phyloP scores from a whole-genome alignment of 768 basidiomycete species.

The Gelatoporia subvermispora region DNA sequence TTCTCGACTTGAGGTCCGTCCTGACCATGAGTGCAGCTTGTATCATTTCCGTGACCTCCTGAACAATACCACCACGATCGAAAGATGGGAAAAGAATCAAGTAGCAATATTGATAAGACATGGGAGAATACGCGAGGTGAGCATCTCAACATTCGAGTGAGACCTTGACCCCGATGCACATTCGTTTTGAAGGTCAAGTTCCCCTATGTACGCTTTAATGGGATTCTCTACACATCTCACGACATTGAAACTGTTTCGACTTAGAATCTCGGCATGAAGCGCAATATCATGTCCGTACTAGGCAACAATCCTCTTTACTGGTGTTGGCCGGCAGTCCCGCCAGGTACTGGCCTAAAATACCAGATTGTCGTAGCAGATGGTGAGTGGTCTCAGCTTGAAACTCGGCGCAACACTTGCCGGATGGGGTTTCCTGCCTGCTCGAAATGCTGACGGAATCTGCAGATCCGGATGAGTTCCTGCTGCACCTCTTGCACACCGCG shows the following conservation, averaged over 20 bases:
- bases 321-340: slow-evolving; percentile 71
- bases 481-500: too few relatives aligned
- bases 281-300: slow-evolving; percentile 74
- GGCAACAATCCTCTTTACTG: slow-evolving; percentile 73
- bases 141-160: not conserved
- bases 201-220: slow-evolving; percentile 69
- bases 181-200: slow-evolving; percentile 67
- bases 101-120: slow-evolving; percentile 77
- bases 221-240: not conserved
- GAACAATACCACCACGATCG: slow-evolving; percentile 91
- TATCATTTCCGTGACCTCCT: slow-evolving; percentile 81
- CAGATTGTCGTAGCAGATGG: slow-evolving; percentile 65
- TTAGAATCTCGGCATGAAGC: slow-evolving; percentile 73
- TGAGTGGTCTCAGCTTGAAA: slow-evolving; percentile 58
- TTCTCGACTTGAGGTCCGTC: too few relatives aligned
- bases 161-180: not conserved
- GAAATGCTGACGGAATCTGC: too few relatives aligned
- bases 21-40: slow-evolving; percentile 53
- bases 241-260: not conserved
- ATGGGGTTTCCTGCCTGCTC: too few relatives aligned
- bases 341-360: slow-evolving; percentile 75
- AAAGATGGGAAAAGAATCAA: slow-evolving; percentile 97
- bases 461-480: too few relatives aligned
- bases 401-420: slow-evolving; percentile 2
- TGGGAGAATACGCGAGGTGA: slow-evolving; percentile 80